Evolutionary conservation across 768 basidiomycete species (phyloP).

Genomic region (Kwoniella sp.): DNA sequence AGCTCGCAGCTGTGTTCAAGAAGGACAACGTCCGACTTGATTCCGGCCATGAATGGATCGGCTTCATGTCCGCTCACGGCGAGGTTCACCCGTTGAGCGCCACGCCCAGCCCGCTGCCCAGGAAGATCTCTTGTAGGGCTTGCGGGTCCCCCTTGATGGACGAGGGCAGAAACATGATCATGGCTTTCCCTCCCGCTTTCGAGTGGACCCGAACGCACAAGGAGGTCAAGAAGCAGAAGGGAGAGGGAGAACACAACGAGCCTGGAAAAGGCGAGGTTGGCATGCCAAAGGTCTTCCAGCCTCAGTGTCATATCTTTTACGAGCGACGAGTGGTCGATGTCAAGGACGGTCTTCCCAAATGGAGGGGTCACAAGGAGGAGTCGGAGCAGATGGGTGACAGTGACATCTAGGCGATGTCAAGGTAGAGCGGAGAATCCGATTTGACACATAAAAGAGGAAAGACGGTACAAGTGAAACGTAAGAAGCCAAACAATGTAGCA

Average conservation of each 20-base stretch:
- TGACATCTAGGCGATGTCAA: constrained; percentile 15
- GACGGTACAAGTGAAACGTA: too few relatives aligned
- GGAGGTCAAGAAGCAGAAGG: constrained; percentile 20
- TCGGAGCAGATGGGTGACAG: constrained; percentile 31
- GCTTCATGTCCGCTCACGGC: constrained; percentile 41
- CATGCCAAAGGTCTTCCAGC: constrained; percentile 24
- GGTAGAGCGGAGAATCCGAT: neutral
- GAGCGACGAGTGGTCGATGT: constrained; percentile 34
- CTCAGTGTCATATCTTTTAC: constrained; percentile 41
- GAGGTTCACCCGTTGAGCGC: constrained; percentile 38
- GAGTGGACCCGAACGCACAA: constrained; percentile 35
- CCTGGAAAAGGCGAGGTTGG: constrained; percentile 17
- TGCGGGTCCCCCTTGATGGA: constrained; percentile 39
- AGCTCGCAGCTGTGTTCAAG: constrained; percentile 38
- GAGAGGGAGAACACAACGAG: constrained; percentile 2
- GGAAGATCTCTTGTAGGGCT: constrained; percentile 39
- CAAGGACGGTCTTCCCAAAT: constrained; percentile 34
- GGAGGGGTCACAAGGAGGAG: constrained; percentile 34
- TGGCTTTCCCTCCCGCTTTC: constrained; percentile 41
- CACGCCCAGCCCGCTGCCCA: constrained; percentile 37
- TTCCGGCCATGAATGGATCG: constrained; percentile 28
- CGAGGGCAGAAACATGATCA: constrained; percentile 43
- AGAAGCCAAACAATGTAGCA: too few relatives aligned
- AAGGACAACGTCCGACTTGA: constrained; percentile 37
- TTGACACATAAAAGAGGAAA: too few relatives aligned